Conservation (phyloP, 108 stramenopile genomes). For the Skeletonema menzelii region DNA sequence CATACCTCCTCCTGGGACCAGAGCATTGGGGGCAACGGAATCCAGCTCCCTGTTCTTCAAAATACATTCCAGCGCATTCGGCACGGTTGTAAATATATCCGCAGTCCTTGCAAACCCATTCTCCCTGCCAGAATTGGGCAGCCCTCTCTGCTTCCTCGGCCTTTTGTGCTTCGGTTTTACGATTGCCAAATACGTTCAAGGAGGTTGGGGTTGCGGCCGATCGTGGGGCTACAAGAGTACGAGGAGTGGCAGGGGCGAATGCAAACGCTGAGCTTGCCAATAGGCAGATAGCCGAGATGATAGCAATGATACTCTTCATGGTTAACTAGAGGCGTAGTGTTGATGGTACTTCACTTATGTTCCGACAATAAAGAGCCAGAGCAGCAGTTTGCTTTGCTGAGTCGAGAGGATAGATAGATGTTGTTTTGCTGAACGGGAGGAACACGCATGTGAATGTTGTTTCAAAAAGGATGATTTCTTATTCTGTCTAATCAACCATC, state of each 20-base stretch:
- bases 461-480: neutral
- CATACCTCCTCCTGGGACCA: conserved; percentile 96
- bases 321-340: neutral
- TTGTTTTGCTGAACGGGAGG: neutral
- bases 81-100: conserved; percentile 95
- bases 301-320: conserved; percentile 42
- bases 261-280: conserved; percentile 24
- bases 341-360: too few species aligned
- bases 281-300: conserved; percentile 37
- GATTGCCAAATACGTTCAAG: conserved; percentile 83
- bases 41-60: conserved; percentile 92
- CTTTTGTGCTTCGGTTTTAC: conserved; percentile 68
- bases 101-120: conserved; percentile 98
- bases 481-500: too few species aligned
- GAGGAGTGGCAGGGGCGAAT: conserved; percentile 31
- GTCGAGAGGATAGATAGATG: neutral
- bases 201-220: conserved; percentile 36
- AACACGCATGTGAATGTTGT: neutral
- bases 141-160: conserved; percentile 63
- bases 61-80: conserved; percentile 94
- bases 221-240: conserved; percentile 21
- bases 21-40: conserved; percentile 97
- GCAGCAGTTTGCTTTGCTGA: neutral
- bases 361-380: too few species aligned
- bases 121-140: conserved; percentile 90